Evolutionary conservation across 805 yeast species (phyloP).

Genomic region (Saccharomyces paradoxus): DNA sequence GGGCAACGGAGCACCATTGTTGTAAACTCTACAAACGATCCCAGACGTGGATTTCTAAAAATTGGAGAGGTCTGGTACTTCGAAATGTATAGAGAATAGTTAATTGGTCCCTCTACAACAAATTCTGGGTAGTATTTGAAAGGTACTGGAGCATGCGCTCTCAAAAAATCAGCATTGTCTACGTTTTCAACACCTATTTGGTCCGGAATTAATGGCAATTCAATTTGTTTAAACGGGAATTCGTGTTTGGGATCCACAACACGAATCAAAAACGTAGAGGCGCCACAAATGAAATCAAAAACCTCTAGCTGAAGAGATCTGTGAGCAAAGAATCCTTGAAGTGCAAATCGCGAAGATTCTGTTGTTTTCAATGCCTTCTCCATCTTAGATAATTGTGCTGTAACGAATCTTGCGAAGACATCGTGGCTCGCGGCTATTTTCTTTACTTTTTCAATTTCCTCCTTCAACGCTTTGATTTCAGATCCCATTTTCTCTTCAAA

Average conservation of each 20-base stretch:
- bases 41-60: constrained; percentile 44
- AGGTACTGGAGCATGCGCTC: constrained; percentile 59
- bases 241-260: constrained; percentile 63
- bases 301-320: constrained; percentile 53
- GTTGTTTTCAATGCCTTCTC: constrained; percentile 35
- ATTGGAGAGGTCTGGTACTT: constrained; percentile 51
- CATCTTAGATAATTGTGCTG: constrained; percentile 42
- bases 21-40: constrained; percentile 58
- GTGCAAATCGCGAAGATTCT: constrained; percentile 44
- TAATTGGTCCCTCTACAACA: constrained; percentile 71
- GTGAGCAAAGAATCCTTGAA: constrained; percentile 55
- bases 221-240: constrained; percentile 46
- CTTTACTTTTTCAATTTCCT: constrained; percentile 31
- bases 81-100: constrained; percentile 56
- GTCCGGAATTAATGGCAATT: constrained; percentile 53
- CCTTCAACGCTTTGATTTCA: constrained; percentile 40
- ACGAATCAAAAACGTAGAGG: constrained; percentile 61
- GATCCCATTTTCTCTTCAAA: constrained; percentile 48
- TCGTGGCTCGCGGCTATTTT: constrained; percentile 14
- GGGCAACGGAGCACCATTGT: constrained; percentile 76
- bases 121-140: constrained; percentile 84
- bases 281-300: constrained; percentile 71
- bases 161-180: constrained; percentile 65
- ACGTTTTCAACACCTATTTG: constrained; percentile 55
- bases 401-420: constrained; percentile 27